Evolutionary conservation across 805 yeast species (phyloP).

Genomic region (Tetrapisispora namnaoensis): DNA sequence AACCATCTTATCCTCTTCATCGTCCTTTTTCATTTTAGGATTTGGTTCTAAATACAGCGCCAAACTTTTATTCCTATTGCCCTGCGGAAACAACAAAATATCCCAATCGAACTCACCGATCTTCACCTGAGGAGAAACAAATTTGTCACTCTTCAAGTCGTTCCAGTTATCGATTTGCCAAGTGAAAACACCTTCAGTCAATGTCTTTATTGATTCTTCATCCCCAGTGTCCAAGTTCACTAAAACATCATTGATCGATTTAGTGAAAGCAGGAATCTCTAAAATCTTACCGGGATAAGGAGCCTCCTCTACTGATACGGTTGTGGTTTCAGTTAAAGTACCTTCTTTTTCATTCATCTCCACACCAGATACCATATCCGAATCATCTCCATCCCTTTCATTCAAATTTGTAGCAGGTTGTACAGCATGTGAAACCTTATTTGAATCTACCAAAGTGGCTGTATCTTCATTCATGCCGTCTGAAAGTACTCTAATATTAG

Average conservation of each 20-base stretch:
- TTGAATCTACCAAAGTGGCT: neutral
- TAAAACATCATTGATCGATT: constrained; percentile 15
- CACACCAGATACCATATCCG: neutral
- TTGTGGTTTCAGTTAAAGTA: neutral
- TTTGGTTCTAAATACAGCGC: constrained; percentile 79
- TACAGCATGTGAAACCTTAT: too few relatives aligned
- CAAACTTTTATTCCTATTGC: constrained; percentile 48
- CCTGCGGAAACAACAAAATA: constrained; percentile 67
- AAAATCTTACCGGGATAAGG: constrained; percentile 12
- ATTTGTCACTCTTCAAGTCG: constrained; percentile 31
- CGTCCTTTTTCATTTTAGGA: constrained; percentile 19
- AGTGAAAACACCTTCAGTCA: constrained; percentile 32
- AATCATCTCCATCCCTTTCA: neutral
- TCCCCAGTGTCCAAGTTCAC: constrained; percentile 8
- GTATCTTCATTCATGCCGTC: neutral
- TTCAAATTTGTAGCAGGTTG: too few relatives aligned
- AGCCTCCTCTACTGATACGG: constrained; percentile 1
- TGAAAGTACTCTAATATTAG: neutral
- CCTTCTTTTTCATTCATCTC: neutral
- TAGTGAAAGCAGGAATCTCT: constrained; percentile 15
- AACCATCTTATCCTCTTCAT: constrained; percentile 18
- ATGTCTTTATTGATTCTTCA: constrained; percentile 14
- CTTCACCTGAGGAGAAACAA: constrained; percentile 36
- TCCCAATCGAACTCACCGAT: constrained; percentile 62
- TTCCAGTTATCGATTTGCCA: constrained; percentile 47